Percentiles rank a stretch among this genome's conserved stretches.
Evolutionary conservation across 345 rosid genomes (phyloP).

Genomic region (Rhodamnia argentea): DNA sequence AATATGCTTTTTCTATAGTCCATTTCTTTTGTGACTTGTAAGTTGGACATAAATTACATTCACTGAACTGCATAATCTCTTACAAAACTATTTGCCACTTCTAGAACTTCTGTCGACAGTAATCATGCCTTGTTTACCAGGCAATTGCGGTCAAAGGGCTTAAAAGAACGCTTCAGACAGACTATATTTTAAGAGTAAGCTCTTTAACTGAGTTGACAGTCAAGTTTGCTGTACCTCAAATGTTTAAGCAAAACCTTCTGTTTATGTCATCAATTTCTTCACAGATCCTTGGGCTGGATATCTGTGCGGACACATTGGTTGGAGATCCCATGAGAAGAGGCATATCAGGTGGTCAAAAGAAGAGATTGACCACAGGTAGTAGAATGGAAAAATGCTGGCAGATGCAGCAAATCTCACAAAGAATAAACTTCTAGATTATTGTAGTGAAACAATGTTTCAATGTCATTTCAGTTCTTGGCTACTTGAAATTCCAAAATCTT

Average conservation of each 20-base stretch:
- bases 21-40: background rate
- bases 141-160: slow-evolving; percentile 27
- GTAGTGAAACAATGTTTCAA: background rate
- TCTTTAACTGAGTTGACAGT: background rate
- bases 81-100: background rate
- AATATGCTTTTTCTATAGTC: background rate
- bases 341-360: slow-evolving; percentile 47
- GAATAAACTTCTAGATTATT: background rate
- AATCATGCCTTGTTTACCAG: slow-evolving; percentile 5
- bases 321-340: slow-evolving; percentile 41
- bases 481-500: background rate
- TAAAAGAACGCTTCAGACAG: slow-evolving; percentile 32
- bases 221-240: background rate
- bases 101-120: background rate
- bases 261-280: background rate
- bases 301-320: slow-evolving; percentile 34
- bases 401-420: background rate
- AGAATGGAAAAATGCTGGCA: background rate
- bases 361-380: slow-evolving; percentile 38
- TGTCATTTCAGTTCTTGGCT: background rate
- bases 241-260: background rate
- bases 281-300: slow-evolving; percentile 38
- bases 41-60: background rate
- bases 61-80: background rate
- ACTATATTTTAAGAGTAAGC: slow-evolving; percentile 33